Evolutionary conservation across 805 yeast genomes (phyloP).

Genomic region (Cyberlindnera subsufficiens): DNA sequence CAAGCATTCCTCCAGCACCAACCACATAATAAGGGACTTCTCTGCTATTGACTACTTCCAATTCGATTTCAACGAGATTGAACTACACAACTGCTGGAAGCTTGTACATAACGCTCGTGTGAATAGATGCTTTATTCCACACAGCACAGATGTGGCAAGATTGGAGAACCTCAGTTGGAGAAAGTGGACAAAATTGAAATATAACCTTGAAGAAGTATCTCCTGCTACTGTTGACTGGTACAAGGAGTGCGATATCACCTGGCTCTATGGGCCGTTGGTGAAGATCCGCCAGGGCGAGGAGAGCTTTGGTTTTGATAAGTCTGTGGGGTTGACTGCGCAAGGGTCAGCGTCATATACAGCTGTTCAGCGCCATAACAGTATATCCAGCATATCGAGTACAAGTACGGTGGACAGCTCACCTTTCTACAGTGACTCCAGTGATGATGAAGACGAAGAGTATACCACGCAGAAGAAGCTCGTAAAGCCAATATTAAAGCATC

Average conservation of each 20-base stretch:
- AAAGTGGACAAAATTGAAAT: constrained; percentile 84
- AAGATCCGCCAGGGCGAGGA: constrained; percentile 5
- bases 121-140: constrained; percentile 25
- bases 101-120: constrained; percentile 26
- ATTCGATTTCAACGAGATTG: constrained; percentile 28
- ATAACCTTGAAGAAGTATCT: constrained; percentile 51
- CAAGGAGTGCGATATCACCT: constrained; percentile 89
- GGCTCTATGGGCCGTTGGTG: constrained; percentile 83
- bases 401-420: constrained; percentile 8
- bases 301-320: constrained; percentile 7
- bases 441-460: constrained; percentile 6
- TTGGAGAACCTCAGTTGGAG: constrained; percentile 89
- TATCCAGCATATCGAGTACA: constrained; percentile 6
- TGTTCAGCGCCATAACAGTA: constrained; percentile 4
- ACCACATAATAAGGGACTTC: constrained; percentile 6
- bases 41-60: constrained; percentile 37
- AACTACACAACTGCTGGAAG: constrained; percentile 37
- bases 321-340: neutral
- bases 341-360: neutral
- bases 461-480: neutral
- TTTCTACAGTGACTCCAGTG: constrained; percentile 10
- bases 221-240: constrained; percentile 91
- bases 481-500: constrained; percentile 15
- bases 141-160: constrained; percentile 35
- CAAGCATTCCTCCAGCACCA: constrained; percentile 5